These are phyloP conservation scores for Tuber borchii DNA, from an alignment of 495 filamentous ascomycete species.

Conservation along the genomic window DNA sequence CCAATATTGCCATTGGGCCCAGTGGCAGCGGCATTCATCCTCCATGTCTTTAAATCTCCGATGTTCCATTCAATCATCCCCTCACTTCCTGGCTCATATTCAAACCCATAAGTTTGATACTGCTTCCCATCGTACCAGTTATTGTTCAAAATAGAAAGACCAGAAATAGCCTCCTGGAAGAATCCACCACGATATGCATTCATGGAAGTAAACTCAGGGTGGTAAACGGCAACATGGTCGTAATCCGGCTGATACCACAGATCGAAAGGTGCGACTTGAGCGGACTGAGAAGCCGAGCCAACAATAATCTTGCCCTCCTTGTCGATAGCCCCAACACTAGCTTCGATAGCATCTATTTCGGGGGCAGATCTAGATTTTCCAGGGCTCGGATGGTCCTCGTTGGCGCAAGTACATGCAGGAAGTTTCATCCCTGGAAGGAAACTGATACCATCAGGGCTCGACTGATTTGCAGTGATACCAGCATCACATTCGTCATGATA, in stretches of 20 bases:
- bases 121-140: slow-evolving; percentile 71
- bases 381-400: slow-evolving; percentile 62
- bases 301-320: slow-evolving; percentile 43
- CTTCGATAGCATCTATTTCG: slow-evolving; percentile 72
- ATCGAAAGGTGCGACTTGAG: slow-evolving; percentile 70
- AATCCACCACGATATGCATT: slow-evolving; percentile 63
- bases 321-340: slow-evolving; percentile 53
- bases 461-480: slow-evolving; percentile 74
- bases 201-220: slow-evolving; percentile 53
- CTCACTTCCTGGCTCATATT: slow-evolving; percentile 59
- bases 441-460: slow-evolving; percentile 59
- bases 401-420: slow-evolving; percentile 61
- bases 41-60: slow-evolving; percentile 60
- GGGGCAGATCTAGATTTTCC: slow-evolving; percentile 67
- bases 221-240: slow-evolving; percentile 61
- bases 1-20: slow-evolving; percentile 70
- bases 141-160: slow-evolving; percentile 63
- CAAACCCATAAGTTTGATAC: slow-evolving; percentile 68
- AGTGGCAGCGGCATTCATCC: slow-evolving; percentile 57
- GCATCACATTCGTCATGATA: slow-evolving; percentile 66
- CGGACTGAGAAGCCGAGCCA: slow-evolving; percentile 64
- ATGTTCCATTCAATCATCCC: slow-evolving; percentile 65
- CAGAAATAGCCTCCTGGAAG: slow-evolving; percentile 68
- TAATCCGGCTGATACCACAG: slow-evolving; percentile 70
- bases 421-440: slow-evolving; percentile 67